Evolutionary conservation across 1,284 basidiomycete genomes (phyloP).

Genomic region (Ceratobasidium sp.): DNA sequence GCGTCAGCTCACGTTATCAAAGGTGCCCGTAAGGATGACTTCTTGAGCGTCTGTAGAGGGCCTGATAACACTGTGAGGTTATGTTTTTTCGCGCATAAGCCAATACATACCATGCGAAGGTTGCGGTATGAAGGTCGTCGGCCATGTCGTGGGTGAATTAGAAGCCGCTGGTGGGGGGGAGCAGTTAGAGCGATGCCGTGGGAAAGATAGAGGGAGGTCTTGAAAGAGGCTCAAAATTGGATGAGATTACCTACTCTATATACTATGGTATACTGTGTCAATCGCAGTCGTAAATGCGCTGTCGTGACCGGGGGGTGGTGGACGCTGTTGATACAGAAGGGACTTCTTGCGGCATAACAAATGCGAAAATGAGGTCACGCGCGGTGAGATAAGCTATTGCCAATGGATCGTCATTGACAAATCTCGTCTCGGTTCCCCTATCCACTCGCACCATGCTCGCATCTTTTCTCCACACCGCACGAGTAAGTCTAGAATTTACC

Average conservation of each 20-base stretch:
- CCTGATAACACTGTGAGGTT: constrained; percentile 23
- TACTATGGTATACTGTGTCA: constrained; percentile 5
- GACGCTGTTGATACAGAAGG: background rate
- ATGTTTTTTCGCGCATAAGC: constrained; percentile 6
- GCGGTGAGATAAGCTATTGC: constrained; percentile 9
- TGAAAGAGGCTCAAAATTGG: background rate
- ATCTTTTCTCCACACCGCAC: constrained; percentile 26
- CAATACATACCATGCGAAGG: constrained; percentile 20
- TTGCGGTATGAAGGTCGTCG: constrained; percentile 32
- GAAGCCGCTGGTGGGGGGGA: background rate
- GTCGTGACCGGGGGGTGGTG: background rate
- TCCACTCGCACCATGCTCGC: constrained; percentile 18
- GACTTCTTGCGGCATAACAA: background rate
- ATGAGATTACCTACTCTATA: constrained; percentile 5
- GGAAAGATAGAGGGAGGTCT: background rate
- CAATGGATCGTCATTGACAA: background rate
- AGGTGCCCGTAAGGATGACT: constrained; percentile 75
- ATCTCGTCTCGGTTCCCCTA: background rate
- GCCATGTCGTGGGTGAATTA: constrained; percentile 23
- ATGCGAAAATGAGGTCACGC: constrained; percentile 37
- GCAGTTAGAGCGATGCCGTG: constrained; percentile 7
- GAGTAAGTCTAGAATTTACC: constrained; percentile 14
- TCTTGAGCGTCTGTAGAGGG: constrained; percentile 52
- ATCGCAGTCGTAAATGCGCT: constrained; percentile 10
- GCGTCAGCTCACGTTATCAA: constrained; percentile 67